phyloP scores from a whole-genome alignment of 2,329 filamentous ascomycete genomes.

The Arthrobotrys musiformis region DNA sequence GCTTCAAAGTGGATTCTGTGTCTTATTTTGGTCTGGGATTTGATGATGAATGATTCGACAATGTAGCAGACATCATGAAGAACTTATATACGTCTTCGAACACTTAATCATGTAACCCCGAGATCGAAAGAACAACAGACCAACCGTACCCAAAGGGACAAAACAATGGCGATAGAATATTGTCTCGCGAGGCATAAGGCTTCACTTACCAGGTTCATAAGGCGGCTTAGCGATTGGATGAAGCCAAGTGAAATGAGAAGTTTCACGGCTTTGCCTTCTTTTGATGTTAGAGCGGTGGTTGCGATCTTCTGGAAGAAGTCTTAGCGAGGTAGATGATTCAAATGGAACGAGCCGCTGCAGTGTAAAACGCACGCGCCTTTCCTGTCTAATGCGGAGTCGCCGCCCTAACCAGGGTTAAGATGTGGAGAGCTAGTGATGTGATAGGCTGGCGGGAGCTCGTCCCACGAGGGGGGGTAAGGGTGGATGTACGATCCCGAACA shows the following conservation, averaged over 20 bases:
- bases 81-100: conserved; percentile 41
- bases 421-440: conserved; percentile 33
- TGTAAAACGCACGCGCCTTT: conserved; percentile 20
- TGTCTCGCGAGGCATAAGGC: conserved; percentile 51
- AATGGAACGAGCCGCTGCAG: conserved; percentile 52
- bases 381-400: conserved; percentile 18
- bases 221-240: conserved; percentile 54
- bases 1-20: background rate
- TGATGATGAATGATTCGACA: conserved; percentile 17
- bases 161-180: conserved; percentile 5
- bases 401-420: conserved; percentile 19
- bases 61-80: conserved; percentile 7
- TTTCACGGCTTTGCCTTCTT: conserved; percentile 19
- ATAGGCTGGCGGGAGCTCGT: conserved; percentile 28
- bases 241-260: conserved; percentile 40
- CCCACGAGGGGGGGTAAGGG: background rate
- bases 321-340: conserved; percentile 31
- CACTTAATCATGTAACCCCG: background rate
- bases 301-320: conserved; percentile 42
- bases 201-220: conserved; percentile 53
- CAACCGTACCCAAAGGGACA: conserved; percentile 5
- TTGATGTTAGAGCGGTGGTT: conserved; percentile 16
- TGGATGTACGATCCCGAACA: conserved; percentile 5
- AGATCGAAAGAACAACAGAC: background rate
- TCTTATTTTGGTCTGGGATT: conserved; percentile 3